phyloP scores from a whole-genome alignment of 371 early-diverging fungal species.

The Haplosporangium sp. region DNA sequence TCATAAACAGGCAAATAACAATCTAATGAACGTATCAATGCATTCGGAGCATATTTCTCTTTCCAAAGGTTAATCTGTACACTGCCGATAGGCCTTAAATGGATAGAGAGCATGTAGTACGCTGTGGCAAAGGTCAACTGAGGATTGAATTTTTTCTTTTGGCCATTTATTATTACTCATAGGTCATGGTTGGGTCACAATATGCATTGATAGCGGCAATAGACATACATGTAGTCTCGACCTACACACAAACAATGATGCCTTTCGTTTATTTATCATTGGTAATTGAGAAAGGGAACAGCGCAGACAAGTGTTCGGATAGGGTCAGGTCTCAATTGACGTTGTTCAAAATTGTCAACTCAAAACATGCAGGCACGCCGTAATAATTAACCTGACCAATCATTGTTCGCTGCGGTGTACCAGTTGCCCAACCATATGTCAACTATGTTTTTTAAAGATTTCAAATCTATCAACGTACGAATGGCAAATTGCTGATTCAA shows the following conservation, averaged over 20 bases:
- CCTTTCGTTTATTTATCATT: background rate
- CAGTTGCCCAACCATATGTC: background rate
- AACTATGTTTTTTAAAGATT: background rate
- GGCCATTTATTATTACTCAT: no score
- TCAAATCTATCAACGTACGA: background rate
- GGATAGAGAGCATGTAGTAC: background rate
- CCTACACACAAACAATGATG: background rate
- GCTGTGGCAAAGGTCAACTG: background rate
- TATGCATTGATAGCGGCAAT: background rate
- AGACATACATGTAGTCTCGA: background rate
- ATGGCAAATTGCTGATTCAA: background rate
- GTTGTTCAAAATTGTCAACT: background rate
- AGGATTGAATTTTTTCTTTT: background rate
- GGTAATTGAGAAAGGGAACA: background rate
- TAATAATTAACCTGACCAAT: background rate
- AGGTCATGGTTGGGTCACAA: background rate
- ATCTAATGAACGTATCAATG: background rate
- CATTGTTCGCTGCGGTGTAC: background rate
- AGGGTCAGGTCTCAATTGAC: slow-evolving; percentile 8
- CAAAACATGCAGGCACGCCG: background rate
- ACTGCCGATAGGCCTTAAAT: slow-evolving; percentile 1
- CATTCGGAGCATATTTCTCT: background rate
- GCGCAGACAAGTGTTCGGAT: background rate
- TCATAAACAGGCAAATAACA: no score
- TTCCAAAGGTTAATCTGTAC: background rate